Conservation (phyloP, 345 rosid species). For the Syzygium jambos region DNA sequence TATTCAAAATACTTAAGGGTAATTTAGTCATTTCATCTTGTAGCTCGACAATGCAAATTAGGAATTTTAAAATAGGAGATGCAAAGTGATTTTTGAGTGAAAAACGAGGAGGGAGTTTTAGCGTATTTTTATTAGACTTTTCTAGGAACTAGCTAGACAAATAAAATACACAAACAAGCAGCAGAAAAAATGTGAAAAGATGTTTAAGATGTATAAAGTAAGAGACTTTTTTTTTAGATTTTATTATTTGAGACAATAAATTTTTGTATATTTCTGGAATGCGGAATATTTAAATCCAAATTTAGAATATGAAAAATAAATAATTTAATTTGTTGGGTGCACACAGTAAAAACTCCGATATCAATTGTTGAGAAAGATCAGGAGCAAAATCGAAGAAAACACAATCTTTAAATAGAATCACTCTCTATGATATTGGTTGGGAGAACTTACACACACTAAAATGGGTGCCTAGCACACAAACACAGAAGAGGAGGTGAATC, state of each 20-base stretch:
- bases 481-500: too few relatives aligned
- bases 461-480: background rate
- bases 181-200: background rate
- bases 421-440: too few relatives aligned
- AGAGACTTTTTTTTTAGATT: background rate
- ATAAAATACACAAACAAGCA: background rate
- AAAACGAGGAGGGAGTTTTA: background rate
- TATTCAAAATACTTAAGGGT: background rate
- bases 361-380: background rate
- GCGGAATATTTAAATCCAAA: background rate
- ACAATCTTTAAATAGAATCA: background rate
- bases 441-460: background rate
- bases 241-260: background rate
- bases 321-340: background rate
- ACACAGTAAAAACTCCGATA: rapidly evolving
- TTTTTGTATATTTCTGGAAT: background rate
- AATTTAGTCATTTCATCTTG: background rate
- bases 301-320: background rate
- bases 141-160: background rate
- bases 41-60: background rate
- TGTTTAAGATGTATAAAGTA: background rate
- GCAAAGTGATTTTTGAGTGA: background rate
- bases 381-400: background rate
- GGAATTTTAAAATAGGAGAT: background rate
- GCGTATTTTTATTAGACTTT: background rate